phyloP scores from a whole-genome alignment of 441 rosid species.

The Erodium trifolium region DNA sequence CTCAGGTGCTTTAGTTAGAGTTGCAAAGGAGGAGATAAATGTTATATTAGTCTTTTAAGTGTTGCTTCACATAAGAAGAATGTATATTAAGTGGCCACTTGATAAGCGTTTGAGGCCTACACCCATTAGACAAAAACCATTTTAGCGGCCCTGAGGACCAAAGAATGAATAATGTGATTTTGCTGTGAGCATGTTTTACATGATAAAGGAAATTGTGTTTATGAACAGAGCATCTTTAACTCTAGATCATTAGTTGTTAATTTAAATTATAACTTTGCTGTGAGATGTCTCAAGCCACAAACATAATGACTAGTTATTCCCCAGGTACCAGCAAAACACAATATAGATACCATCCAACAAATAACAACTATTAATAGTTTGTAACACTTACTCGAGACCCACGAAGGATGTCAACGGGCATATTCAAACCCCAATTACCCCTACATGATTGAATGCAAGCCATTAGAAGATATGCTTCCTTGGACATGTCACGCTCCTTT shows the following conservation, averaged over 20 bases:
- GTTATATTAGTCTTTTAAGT: too few species aligned
- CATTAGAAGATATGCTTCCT: constrained; percentile 40
- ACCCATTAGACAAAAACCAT: too few species aligned
- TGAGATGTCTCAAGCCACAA: background rate
- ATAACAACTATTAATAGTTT: constrained; percentile 2
- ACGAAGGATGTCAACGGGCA: constrained; percentile 44
- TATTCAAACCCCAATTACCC: constrained; percentile 44
- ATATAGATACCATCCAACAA: constrained; percentile 9
- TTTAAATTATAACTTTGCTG: background rate
- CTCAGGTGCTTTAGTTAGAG: too few species aligned
- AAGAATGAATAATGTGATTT: too few species aligned
- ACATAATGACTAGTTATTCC: background rate
- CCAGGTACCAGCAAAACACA: background rate
- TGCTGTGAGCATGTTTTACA: too few species aligned
- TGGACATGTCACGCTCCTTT: constrained; percentile 36
- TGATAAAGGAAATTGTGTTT: too few species aligned
- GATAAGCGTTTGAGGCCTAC: too few species aligned
- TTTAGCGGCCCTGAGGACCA: too few species aligned
- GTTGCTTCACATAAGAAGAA: too few species aligned
- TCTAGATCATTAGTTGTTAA: background rate
- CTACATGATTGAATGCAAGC: constrained; percentile 33
- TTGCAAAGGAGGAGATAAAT: too few species aligned
- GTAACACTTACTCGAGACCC: constrained; percentile 41
- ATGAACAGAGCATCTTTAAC: too few species aligned
- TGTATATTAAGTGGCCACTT: too few species aligned